Conservation (phyloP, 345 rosid genomes). For the Pugionium cornutum region DNA sequence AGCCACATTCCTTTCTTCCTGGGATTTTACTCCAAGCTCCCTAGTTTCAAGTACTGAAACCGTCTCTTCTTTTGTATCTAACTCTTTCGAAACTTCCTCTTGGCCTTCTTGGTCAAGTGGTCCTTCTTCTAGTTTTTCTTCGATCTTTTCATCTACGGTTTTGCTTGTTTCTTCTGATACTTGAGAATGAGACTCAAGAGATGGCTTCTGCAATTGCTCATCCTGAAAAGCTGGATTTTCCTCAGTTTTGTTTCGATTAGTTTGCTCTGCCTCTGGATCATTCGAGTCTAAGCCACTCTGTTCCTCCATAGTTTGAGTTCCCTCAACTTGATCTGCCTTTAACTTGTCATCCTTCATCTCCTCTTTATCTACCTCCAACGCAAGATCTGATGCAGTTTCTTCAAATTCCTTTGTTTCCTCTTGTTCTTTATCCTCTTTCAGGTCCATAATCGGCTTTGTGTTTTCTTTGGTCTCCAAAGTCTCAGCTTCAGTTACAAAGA, state of each 20-base stretch:
- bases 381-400: slow-evolving; percentile 21
- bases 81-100: slow-evolving; percentile 10
- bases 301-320: slow-evolving; percentile 10
- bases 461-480: slow-evolving; percentile 9
- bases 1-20: slow-evolving; percentile 9
- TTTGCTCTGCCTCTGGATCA: slow-evolving; percentile 5
- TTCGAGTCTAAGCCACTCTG: slow-evolving; percentile 9
- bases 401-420: slow-evolving; percentile 25
- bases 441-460: neutral
- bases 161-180: slow-evolving; percentile 35
- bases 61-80: slow-evolving; percentile 23
- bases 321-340: slow-evolving; percentile 17
- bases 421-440: slow-evolving; percentile 33
- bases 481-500: slow-evolving; percentile 19
- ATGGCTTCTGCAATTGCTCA: slow-evolving; percentile 24
- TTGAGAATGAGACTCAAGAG: slow-evolving; percentile 27
- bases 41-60: neutral
- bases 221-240: neutral
- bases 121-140: slow-evolving; percentile 16
- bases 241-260: slow-evolving; percentile 17
- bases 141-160: slow-evolving; percentile 12
- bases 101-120: slow-evolving; percentile 7
- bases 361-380: slow-evolving; percentile 22
- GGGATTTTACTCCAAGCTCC: neutral
- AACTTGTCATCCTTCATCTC: slow-evolving; percentile 6